Evolutionary conservation across 352 stramenopile species (phyloP), one percentile per base, ranked within the genome.

Genomic region (Pythium scleroteichum): DNA sequence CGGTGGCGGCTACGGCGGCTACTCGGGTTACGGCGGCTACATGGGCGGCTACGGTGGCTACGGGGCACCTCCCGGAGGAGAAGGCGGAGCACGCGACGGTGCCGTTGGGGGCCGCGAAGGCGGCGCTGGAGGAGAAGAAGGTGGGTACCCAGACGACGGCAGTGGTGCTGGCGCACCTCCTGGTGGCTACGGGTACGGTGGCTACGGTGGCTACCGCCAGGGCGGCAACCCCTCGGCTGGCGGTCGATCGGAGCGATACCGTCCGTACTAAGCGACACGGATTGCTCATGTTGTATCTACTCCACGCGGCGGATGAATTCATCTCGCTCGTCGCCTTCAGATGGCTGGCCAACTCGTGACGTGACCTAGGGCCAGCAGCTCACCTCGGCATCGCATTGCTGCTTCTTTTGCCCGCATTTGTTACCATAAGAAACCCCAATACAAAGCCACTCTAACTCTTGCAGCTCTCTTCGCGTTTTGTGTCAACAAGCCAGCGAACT

Each of bases 211-310:
- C 33, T 90, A 90, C 51, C 79, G 78, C 50, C 83, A 87, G 62
- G 80, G 79, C n/a, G 68, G 74, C 48, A 64, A 58, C 41, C 78
- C 78, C 68, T 85, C 73, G 35, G 82, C 78, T n/a, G 76, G 78
- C 41, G 78, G 78, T 27, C 76, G 82, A 55, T 90, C 85, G 67
- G 85, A 94, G 23, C 76, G 85, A 76, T 94, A 94, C 73, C 85
- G 85, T 62, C 85, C 85, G 48, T 94, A 94, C 71, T 94, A 79
- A 87, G 33, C 24, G 10, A 13, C 13, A 6, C 32, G n/a, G 22
- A 27, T 19, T 9, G 4, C 20, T 22, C 26, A 29, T 52, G n/a
- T 53, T 59, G 51, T 49, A 61, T 61, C 53, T 61, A 46, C 41
- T 20, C 14, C 42, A n/a, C 22, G 39, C 38, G 7, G 45, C 17